phyloP scores from a whole-genome alignment of 2,329 filamentous ascomycete genomes.

The Pseudogymnoascus sp. region DNA sequence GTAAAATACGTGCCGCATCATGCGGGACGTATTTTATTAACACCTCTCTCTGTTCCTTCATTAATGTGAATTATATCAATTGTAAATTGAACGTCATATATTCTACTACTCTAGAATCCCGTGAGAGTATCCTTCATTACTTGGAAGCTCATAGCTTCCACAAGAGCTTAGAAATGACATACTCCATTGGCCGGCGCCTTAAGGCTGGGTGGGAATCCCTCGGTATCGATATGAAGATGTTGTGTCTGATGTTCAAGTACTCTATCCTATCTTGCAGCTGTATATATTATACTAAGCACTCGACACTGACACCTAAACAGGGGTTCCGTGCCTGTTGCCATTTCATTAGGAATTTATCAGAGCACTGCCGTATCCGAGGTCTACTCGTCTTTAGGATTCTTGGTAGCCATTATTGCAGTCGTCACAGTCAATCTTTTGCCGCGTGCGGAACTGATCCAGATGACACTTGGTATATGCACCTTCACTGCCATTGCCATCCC shows the following conservation, averaged over 20 bases:
- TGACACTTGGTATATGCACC: not conserved
- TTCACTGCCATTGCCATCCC: conserved; percentile 10
- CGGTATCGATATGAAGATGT: not conserved
- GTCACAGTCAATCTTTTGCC: conserved; percentile 12
- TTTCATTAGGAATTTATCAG: conserved; percentile 5
- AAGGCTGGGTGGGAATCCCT: conserved; percentile 8
- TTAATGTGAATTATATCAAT: not conserved
- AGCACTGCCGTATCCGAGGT: conserved; percentile 3
- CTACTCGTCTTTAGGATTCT: conserved; percentile 7
- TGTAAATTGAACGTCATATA: not conserved
- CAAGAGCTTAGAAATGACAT: not conserved
- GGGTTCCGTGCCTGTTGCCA: conserved; percentile 5
- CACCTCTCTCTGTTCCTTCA: not conserved
- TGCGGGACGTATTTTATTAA: not conserved
- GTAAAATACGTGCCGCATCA: not conserved
- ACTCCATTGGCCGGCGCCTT: not conserved
- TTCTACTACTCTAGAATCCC: not conserved
- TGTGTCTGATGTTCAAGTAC: conserved; percentile 12
- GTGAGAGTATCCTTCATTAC: not conserved
- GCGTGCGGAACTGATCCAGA: conserved; percentile 5
- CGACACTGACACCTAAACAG: conserved; percentile 2
- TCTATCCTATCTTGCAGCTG: not conserved
- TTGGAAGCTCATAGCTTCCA: not conserved
- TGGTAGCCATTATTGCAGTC: conserved; percentile 12
- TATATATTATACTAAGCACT: not conserved